Percentiles rank a stretch among this genome's conserved stretches.
Conservation (phyloP, 1,284 basidiomycete species). For the Cutaneotrichosporon dermatis region DNA sequence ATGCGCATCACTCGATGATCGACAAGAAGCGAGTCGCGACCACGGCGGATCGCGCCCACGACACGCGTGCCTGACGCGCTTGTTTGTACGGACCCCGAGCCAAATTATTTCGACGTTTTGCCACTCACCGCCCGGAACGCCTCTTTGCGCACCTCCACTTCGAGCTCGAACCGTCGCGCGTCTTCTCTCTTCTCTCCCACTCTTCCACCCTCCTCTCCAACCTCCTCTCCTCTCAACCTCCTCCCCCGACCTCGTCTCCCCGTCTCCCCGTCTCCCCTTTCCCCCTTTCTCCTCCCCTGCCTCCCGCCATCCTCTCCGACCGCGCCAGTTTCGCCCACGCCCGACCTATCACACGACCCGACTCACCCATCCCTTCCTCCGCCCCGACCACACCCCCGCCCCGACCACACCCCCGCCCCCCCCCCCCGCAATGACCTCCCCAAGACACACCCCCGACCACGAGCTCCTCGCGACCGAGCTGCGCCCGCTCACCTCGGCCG, state of each 20-base stretch:
- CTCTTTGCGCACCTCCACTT: not conserved
- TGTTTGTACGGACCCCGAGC: too few relatives aligned
- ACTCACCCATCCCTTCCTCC: too few relatives aligned
- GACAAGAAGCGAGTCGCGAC: not conserved
- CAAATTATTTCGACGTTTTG: not conserved
- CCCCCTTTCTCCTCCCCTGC: too few relatives aligned
- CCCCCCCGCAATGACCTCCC: too few relatives aligned
- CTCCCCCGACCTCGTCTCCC: not conserved
- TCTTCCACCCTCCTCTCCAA: not conserved
- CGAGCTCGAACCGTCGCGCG: not conserved
- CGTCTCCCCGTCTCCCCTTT: not conserved
- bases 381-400: too few relatives aligned
- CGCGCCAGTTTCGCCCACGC: not conserved
- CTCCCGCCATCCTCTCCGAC: too few relatives aligned
- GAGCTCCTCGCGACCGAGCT: constrained; percentile 20
- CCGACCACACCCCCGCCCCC: too few relatives aligned
- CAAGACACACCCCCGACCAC: too few relatives aligned
- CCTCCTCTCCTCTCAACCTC: not conserved
- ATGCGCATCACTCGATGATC: too few relatives aligned
- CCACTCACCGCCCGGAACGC: not conserved
- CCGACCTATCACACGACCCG: too few relatives aligned
- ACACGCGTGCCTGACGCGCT: too few relatives aligned
- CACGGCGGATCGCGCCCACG: too few relatives aligned
- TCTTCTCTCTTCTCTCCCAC: not conserved
- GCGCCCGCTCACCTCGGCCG: constrained; percentile 35